phyloP scores from a whole-genome alignment of 352 stramenopile genomes.

The Thraustochytrium sp. region DNA sequence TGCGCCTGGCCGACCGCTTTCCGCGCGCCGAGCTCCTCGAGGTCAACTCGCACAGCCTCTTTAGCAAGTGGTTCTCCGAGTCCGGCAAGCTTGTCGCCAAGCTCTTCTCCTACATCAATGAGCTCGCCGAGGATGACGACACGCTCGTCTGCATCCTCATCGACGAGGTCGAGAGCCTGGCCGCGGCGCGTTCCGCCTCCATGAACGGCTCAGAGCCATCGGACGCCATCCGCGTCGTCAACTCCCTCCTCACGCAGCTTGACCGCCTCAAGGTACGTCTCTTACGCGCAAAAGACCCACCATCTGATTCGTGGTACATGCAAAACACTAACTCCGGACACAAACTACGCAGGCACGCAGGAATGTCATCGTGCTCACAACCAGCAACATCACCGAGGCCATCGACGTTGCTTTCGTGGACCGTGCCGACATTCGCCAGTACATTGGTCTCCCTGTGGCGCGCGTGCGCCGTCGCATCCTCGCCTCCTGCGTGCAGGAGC shows the following conservation, averaged over 20 bases:
- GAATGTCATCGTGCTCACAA: conserved; percentile 86
- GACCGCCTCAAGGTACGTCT: conserved; percentile 55
- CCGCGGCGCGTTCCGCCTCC: conserved; percentile 65
- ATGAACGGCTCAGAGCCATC: conserved; percentile 71
- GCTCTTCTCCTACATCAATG: conserved; percentile 79
- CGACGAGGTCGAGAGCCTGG: conserved; percentile 84
- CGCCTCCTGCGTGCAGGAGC: conserved; percentile 68
- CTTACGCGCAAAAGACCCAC: too few relatives aligned
- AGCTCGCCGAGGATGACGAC: conserved; percentile 77
- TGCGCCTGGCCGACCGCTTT: conserved; percentile 67
- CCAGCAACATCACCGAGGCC: conserved; percentile 80
- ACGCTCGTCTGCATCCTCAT: conserved; percentile 82
- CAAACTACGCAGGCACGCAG: conserved; percentile 51
- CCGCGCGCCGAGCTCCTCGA: conserved; percentile 70
- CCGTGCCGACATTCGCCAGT: conserved; percentile 82
- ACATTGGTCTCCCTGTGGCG: conserved; percentile 47
- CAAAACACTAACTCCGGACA: too few relatives aligned
- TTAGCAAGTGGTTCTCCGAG: conserved; percentile 86
- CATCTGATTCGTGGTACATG: too few relatives aligned
- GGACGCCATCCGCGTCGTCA: conserved; percentile 82
- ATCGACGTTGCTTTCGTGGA: conserved; percentile 87
- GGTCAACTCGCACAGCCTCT: conserved; percentile 85
- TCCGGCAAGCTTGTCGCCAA: conserved; percentile 84
- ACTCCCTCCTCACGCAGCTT: conserved; percentile 81
- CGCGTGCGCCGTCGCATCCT: conserved; percentile 73